Base-by-base conservation (phyloP, 83 land plant species). In the Picea abies region DNA sequence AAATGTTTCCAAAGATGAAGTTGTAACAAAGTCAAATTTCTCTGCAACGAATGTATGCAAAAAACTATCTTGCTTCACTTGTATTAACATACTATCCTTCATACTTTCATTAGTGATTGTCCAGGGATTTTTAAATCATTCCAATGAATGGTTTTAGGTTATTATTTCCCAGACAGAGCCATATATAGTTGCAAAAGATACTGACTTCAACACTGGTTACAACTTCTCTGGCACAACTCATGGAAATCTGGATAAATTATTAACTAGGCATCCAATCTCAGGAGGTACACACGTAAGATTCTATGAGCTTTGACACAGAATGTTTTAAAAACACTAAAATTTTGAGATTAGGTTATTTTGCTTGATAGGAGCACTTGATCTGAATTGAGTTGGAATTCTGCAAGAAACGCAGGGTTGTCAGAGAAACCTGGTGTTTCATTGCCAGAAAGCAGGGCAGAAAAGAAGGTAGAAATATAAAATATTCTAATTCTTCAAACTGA, bases 201-300 rank as follows among this genome's bases (percentile, higher is more conserved):
- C 77, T 41, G 77, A 39, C 15, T 9, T 73, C 39, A 44, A 73
- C 44, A 25, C 10, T 8, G 10, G 77, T 71, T 44, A 71, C 76
- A 71, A 71, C 49, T 71, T 71, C 52, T 71, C 76, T 71, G 41
- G 49, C 6, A 39, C 44, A 6, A 39, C 52, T 41, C 76, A 71
- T 71, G 72, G 41, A 68, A 71, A 71, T 41, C 77, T 73, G 58
- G 77, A 73, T 73, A 73, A 73, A 44, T 73, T 73, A 22, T n/a
- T 73, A 52, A 73, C 44, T n/a, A 44, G 77, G 56, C 77, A 73
- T 73, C 77, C 77, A 44, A 73, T 73, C 25, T 73, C 77, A 73
- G 77, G 77, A 73, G 77, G 77, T 73, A 73, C 77, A 73, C 77
- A 73, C 77, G 77, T 73, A 73, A 73, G 77, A 73, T 73, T 73